phyloP scores from a whole-genome alignment of 1,284 basidiomycete species.

The Tausonia pullulans region DNA sequence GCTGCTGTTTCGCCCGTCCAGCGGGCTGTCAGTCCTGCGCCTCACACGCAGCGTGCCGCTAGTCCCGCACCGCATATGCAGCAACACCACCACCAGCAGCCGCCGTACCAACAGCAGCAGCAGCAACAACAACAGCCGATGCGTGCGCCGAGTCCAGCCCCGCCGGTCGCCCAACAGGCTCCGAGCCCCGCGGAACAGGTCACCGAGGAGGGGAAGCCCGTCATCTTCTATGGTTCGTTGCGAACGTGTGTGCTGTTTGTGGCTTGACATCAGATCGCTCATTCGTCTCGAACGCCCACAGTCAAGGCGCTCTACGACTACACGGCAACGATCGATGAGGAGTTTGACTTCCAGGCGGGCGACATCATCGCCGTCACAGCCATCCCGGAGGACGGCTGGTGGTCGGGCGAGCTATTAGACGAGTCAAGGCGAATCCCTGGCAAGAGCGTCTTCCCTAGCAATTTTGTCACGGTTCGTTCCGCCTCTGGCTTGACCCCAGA shows the following conservation, averaged over 20 bases:
- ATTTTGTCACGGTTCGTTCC: not conserved
- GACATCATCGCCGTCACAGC: slow-evolving; percentile 87
- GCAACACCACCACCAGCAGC: slow-evolving; percentile 18
- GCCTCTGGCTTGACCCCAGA: too few relatives aligned
- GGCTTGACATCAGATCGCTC: slow-evolving; percentile 1
- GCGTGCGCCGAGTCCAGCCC: slow-evolving; percentile 37
- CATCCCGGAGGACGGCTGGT: slow-evolving; percentile 90
- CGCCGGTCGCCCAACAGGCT: slow-evolving; percentile 18
- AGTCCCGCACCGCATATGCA: not conserved
- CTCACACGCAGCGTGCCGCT: not conserved
- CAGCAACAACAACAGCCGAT: slow-evolving; percentile 3
- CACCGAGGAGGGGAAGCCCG: slow-evolving; percentile 62
- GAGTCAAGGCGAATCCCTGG: slow-evolving; percentile 67
- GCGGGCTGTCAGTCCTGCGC: too few relatives aligned
- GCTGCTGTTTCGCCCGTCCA: not conserved
- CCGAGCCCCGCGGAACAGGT: slow-evolving; percentile 49
- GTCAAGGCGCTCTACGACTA: slow-evolving; percentile 93
- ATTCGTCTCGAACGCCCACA: slow-evolving; percentile 26
- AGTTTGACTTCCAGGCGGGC: slow-evolving; percentile 81
- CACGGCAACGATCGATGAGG: slow-evolving; percentile 68
- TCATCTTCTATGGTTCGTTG: slow-evolving; percentile 66
- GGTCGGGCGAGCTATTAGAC: slow-evolving; percentile 62
- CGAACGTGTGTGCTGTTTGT: not conserved
- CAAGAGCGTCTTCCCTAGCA: slow-evolving; percentile 80
- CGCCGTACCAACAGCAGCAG: slow-evolving; percentile 19